Evolutionary conservation across 2,329 filamentous ascomycete genomes (phyloP).

Genomic region (Malbranchea zuffiana): DNA sequence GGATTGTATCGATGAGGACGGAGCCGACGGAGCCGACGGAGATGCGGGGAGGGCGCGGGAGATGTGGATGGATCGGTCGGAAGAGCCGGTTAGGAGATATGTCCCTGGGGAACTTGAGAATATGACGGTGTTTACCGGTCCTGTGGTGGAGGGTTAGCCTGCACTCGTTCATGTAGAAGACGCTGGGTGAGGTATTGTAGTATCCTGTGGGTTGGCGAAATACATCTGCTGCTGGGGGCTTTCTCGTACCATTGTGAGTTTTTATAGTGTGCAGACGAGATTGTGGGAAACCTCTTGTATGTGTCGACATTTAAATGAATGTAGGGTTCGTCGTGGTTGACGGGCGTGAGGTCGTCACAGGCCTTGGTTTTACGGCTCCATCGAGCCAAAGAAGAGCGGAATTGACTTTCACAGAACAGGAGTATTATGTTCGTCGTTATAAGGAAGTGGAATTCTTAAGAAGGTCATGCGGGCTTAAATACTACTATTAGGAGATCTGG

Average conservation of each 20-base stretch:
- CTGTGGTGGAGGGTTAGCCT: constrained; percentile 33
- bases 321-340: neutral
- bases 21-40: constrained; percentile 28
- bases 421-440: too few species aligned
- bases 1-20: too few species aligned
- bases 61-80: constrained; percentile 74
- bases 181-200: neutral
- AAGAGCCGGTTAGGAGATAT: constrained; percentile 73
- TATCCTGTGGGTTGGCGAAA: neutral
- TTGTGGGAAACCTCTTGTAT: constrained; percentile 28
- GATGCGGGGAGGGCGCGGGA: constrained; percentile 52
- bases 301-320: constrained; percentile 19
- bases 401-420: too few species aligned
- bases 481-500: too few species aligned
- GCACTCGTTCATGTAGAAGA: constrained; percentile 1
- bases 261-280: constrained; percentile 33
- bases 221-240: neutral
- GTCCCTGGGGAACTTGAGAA: constrained; percentile 64
- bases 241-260: constrained; percentile 33
- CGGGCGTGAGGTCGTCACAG: too few species aligned
- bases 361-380: too few species aligned
- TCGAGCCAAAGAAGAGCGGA: too few species aligned
- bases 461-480: too few species aligned
- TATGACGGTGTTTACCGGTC: constrained; percentile 59
- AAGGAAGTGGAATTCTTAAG: too few species aligned